Base-by-base conservation (phyloP, 805 yeast genomes). In the Spathaspora passalidarum region DNA sequence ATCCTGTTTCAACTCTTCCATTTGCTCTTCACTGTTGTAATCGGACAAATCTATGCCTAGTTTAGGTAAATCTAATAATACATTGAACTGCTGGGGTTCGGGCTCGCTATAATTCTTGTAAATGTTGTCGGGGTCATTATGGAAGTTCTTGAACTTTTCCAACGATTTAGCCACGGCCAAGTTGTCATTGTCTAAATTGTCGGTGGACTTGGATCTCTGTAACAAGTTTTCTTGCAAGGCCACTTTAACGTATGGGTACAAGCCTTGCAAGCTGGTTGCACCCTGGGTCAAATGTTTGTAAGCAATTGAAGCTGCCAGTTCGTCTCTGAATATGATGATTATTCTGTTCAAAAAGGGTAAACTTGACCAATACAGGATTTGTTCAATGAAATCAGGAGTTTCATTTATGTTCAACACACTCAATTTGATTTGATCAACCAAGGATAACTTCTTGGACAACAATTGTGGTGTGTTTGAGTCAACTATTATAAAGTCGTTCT, bases 171-270 rank as follows among this genome's bases (percentile, higher is more conserved):
- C 45, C 1, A 61, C 63, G 7, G 51, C 49, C 35, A 64, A 51
- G 14, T 55, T 56, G 10, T 57, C 59, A 29, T 44, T 46, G 26
- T 47, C 41, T 22, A 58, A 43, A 21, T 51, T 49, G 34, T 65
- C 70, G 38, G 50, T 51, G 42, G 70, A 66, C 42, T 63, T 66
- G 4, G 69, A 63, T 42, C 65, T 48, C n/a, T 56, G 54, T 34
- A 72, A 52, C 21, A 71, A 60, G 49, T 70, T 69, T 45, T 69
- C 73, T 51, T 69, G 75, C 21, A 69, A 55, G 5, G 65, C 51
- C 4, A 70, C 47, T 44, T 65, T 65, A 11, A 61, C 59, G 20
- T 55, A 46, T 5, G 50, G 47, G 9, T 42, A 42, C 13, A 51
- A 23, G 3, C 35, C 19, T 10, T 49, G 43, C 18, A 39, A 39